Evolutionary conservation across 768 basidiomycete genomes (phyloP), one percentile per base, ranked within the genome.

Genomic region (Gautieria morchelliformis): DNA sequence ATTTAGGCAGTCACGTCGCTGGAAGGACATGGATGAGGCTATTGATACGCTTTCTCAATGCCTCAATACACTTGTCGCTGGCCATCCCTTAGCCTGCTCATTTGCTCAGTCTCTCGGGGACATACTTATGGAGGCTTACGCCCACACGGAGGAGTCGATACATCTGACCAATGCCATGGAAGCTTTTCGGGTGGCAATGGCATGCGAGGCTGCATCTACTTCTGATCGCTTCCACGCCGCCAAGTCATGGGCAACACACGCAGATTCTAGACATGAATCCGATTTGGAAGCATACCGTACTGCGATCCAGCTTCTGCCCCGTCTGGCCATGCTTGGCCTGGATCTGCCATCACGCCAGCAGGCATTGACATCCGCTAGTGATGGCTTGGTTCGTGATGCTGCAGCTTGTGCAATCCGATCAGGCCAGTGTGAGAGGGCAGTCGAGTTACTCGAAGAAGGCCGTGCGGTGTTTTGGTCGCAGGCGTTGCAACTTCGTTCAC

Each of bases 401-500:
- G 67, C 68, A 1, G 61, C 68, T 4, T 64, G 68, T 32, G 63
- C 68, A 1, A 32, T 70, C 47, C 63, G 63, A 47, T 63, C 59
- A 52, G 59, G 59, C 14, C 58, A 67, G 4, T 62, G 56, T n/a
- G 39, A 60, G 8, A 65, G 63, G 42, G 71, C 68, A 1, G 51
- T 73, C 20, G 70, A 69, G 45, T 45, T 59, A 1, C 62, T 73
- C 5, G 72, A 72, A 47, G 53, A 58, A 12, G 71, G 69, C 4
- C 63, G 72, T n/a, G 67, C 67, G 5, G n/a, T 71, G 8, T 32
- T 72, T 52, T 74, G 71, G 72, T 60, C 62, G 15, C 71, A 73
- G 47, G 59, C 58, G 0, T 60, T 64, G 37, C 58, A 50, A 0
- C 57, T 63, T 53, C 65, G 10, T 57, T 65, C 41, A 56, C 61